Evolutionary conservation across 257 asterid species (phyloP).

Genomic region (Solanum neorickii): DNA sequence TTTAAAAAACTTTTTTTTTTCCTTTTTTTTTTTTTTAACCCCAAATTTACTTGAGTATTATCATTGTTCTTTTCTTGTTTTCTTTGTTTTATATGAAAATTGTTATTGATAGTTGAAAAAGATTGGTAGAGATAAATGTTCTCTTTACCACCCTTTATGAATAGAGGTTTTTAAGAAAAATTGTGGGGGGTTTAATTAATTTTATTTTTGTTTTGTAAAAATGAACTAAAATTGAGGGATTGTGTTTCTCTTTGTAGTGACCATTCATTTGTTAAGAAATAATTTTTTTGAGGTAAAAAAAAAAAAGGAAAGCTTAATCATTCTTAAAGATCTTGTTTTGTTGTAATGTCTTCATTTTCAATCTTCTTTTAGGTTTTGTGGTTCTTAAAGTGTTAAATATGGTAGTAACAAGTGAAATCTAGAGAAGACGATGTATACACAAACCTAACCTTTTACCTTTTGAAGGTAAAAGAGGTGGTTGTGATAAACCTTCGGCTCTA

Average conservation of each 20-base stretch:
- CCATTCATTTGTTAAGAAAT: not conserved
- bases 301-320: not conserved
- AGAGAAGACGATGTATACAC: rapidly evolving
- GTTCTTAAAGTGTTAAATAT: not conserved
- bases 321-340: not conserved
- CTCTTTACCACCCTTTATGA: not conserved
- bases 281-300: rapidly evolving
- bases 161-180: not conserved
- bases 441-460: not conserved
- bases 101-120: not conserved
- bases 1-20: rapidly evolving
- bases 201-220: not conserved
- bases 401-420: not conserved
- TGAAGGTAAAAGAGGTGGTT: not conserved
- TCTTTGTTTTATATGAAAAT: not conserved
- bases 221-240: not conserved
- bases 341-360: not conserved
- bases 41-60: not conserved
- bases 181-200: not conserved
- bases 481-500: rapidly evolving
- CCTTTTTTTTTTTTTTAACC: too few species aligned
- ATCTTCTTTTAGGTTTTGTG: not conserved
- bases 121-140: not conserved
- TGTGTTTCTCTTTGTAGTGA: not conserved
- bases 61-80: not conserved